Base-by-base conservation (phyloP, 108 stramenopile species). In the Skeletonema grethae region DNA sequence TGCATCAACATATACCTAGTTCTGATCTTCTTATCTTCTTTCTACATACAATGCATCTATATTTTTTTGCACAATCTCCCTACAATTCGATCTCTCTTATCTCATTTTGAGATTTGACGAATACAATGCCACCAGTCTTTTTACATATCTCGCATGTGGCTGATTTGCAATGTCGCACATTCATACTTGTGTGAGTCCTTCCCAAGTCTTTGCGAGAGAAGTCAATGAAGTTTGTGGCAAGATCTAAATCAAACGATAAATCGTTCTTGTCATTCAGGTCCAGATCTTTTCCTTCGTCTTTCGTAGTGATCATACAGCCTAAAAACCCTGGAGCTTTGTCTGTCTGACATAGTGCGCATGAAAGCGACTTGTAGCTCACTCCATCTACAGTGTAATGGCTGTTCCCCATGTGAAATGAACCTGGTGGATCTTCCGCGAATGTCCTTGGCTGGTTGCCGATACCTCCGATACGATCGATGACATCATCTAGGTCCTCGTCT, bases 361-460 rank as follows among this genome's bases (percentile, higher is more conserved):
- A 48, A 7, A 61, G 63, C n/a, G 79, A 80, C 22, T 28, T 45
- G 61, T 80, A 80, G 16, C 67, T 22, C 4, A 75, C 74, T 13
- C 79, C 79, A 53, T 80, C 79, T 9, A 39, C 69, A 6, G 79
- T 80, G 34, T 80, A 80, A 60, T 80, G 74, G 39, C 70, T 68
- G 15, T 70, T 69, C 2, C 79, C 79, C 20, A 80, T 35, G 30
- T 80, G 79, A 56, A 80, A 80, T 18, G 61, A 57, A 20, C 79
- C 79, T 30, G 72, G 69, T 22, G 70, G 70, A 60, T 79, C 77
- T 8, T 34, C 35, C 24, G 58, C 62, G 38, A 50, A 64, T 12
- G 38, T 57, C 32, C 32, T 39, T 50, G 43, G 56, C 22, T 38
- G 39, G 12, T 69, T 57, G 4, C 70, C 67, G 29, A 60, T 48